Percentiles rank a stretch among this genome's conserved stretches.
phyloP scores from a whole-genome alignment of 192 early-diverging fungal genomes.

The Mortierella claussenii region DNA sequence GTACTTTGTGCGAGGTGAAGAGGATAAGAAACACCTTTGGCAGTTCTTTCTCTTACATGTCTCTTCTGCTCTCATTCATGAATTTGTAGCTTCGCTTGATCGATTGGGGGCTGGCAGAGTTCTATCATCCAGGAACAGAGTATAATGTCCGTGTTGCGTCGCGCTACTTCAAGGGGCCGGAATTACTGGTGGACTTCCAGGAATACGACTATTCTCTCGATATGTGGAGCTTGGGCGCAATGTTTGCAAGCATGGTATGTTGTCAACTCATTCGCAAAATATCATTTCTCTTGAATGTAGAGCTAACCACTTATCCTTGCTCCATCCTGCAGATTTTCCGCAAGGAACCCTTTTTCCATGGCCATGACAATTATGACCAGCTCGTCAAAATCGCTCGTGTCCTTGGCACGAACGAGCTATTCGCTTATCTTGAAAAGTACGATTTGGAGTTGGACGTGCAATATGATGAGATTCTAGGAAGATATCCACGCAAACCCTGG shows the following conservation, averaged over 20 bases:
- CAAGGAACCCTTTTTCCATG: slow-evolving; percentile 99
- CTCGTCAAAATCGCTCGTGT: slow-evolving; percentile 99
- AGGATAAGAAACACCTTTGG: neutral
- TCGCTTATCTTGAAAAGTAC: slow-evolving; percentile 95
- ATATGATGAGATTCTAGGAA: slow-evolving; percentile 94
- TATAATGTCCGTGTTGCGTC: slow-evolving; percentile 99
- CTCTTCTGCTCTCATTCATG: slow-evolving; percentile 3
- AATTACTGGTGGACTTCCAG: slow-evolving; percentile 97
- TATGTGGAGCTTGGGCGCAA: slow-evolving; percentile 99
- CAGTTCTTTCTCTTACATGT: too few species aligned
- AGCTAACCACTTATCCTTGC: neutral
- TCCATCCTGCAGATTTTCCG: slow-evolving; percentile 85
- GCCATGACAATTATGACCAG: slow-evolving; percentile 98
- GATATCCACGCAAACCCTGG: slow-evolving; percentile 92
- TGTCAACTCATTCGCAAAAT: neutral
- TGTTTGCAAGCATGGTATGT: slow-evolving; percentile 99
- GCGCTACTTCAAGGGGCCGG: slow-evolving; percentile 99
- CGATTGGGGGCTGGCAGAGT: slow-evolving; percentile 99
- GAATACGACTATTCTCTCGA: slow-evolving; percentile 99
- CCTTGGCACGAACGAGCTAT: slow-evolving; percentile 95
- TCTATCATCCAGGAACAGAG: slow-evolving; percentile 96
- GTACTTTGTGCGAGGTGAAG: neutral
- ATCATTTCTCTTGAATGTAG: neutral
- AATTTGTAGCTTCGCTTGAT: slow-evolving; percentile 84
- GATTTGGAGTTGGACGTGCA: slow-evolving; percentile 90